Evolutionary conservation across 2,329 filamentous ascomycete genomes (phyloP), one percentile per base, ranked within the genome.

Genomic region (Podosphaera xanthii): DNA sequence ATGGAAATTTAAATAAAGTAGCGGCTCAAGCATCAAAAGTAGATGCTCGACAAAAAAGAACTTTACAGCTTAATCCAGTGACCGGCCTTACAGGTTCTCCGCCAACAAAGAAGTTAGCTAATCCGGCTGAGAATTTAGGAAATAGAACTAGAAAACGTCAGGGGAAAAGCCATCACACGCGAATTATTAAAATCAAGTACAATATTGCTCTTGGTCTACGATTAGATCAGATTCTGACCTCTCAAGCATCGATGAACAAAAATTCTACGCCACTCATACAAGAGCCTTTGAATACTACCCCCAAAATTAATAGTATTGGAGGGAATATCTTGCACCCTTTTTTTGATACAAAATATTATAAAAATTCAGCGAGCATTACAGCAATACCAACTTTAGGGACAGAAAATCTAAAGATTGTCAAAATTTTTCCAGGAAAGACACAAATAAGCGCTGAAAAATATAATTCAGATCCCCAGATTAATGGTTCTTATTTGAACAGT

Each of bases 321-420:
- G 64, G 69, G 5, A 81, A 78, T 64, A 64, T 73, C 0, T 77
- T 79, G 0, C 82, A 89, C 70, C 84, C 85, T 0, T 86, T 89
- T 67, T 89, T 89, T 66, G 67, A 76, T 14, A 79, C 77, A 4
- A 85, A 82, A 64, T 31, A 73, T 5, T 68, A 70, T 62, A 66
- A 63, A 62, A 52, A 9, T 30, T 12, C 63, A 67, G 58, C 63
- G 31, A 12, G 38, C 42, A 48, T 46, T 57, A 50, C 61, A 54
- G 8, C 40, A 48, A 44, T 33, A 10, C 22, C 12, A 5, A 49
- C 22, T 22, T 22, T 22, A 22, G 22, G 22, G 22, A 22, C 22
- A 22, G 22, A 22, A 22, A 22, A 22, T 22, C 22, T 22, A 22
- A 22, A 22, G 22, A 22, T 22, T 22, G 22, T 22, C 22, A 22